Percentiles rank a stretch among this genome's conserved stretches.
These are phyloP conservation scores for Exophiala sideris DNA, from an alignment of 2,329 filamentous ascomycete genomes.

Conservation along the genomic window DNA sequence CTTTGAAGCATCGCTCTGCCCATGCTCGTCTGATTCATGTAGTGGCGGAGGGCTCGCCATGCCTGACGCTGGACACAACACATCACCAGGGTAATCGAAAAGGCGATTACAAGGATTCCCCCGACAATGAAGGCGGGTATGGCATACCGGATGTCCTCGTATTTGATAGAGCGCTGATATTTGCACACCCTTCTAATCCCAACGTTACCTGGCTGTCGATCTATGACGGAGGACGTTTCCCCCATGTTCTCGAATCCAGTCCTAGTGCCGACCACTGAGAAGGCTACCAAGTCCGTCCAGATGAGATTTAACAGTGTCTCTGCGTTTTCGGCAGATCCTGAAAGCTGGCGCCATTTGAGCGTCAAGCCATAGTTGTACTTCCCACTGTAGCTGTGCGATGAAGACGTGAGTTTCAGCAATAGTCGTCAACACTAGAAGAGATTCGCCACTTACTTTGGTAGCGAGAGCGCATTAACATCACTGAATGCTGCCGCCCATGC, in stretches of 20 bases:
- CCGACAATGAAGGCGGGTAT: not conserved
- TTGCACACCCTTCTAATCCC: not conserved
- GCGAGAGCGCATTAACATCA: not conserved
- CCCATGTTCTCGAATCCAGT: constrained; percentile 7
- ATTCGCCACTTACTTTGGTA: not conserved
- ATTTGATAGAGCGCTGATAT: not conserved
- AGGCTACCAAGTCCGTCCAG: constrained; percentile 45
- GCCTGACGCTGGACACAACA: not conserved
- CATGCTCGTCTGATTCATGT: not conserved
- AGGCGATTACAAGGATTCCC: not conserved
- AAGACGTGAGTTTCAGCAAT: too few relatives aligned
- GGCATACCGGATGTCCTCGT: not conserved
- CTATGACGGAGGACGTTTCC: not conserved
- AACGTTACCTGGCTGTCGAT: not conserved
- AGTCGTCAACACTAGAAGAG: too few relatives aligned
- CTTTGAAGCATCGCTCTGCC: not conserved
- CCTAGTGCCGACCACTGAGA: constrained; percentile 41
- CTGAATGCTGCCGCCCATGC: not conserved
- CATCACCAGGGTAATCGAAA: not conserved
- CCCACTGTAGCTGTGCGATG: not conserved
- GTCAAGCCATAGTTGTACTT: constrained; percentile 1
- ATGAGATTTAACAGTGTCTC: constrained; percentile 42
- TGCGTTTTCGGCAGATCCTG: constrained; percentile 26
- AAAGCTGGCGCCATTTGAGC: constrained; percentile 30
- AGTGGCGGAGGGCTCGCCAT: not conserved